These are phyloP conservation scores for Solanum raphanifolium DNA, from an alignment of 257 asterid genomes.

Conservation along the genomic window DNA sequence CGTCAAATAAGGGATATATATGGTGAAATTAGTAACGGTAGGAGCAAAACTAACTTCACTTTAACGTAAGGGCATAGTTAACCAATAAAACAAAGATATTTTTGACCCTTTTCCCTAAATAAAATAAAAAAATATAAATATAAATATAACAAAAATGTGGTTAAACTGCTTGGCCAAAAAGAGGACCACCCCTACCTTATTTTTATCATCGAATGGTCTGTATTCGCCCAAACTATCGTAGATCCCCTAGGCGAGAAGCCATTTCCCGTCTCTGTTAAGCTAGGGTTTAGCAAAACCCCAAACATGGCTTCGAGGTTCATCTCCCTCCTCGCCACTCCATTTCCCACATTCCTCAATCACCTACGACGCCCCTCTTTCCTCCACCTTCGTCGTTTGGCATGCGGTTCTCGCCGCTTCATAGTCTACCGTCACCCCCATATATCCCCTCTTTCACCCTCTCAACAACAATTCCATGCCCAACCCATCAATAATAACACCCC, in stretches of 20 bases:
- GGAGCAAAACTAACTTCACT: too few species aligned
- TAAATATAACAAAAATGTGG: neutral
- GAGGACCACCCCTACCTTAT: neutral
- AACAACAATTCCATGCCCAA: constrained; percentile 28
- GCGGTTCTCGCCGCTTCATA: constrained; percentile 22
- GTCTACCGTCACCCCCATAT: constrained; percentile 14
- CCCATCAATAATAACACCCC: constrained; percentile 7
- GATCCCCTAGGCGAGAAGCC: neutral
- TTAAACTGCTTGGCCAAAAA: neutral
- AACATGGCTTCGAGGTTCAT: constrained; percentile 60
- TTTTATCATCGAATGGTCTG: neutral
- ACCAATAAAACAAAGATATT: too few species aligned
- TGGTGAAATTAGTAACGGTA: too few species aligned
- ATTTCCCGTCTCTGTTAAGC: neutral
- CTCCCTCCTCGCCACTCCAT: constrained; percentile 47
- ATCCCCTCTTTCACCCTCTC: constrained; percentile 17
- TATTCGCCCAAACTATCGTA: neutral
- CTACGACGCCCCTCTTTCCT: constrained; percentile 39
- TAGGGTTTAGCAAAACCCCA: constrained; percentile 8
- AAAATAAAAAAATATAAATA: too few species aligned
- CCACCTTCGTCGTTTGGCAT: constrained; percentile 28
- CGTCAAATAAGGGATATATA: too few species aligned
- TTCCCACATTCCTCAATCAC: constrained; percentile 20
- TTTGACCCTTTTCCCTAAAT: too few species aligned
- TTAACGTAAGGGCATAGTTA: too few species aligned